Evolutionary conservation across 1,139 yeast species (phyloP), one percentile per base, ranked within the genome.

Genomic region (Debaryomyces nepalensis): DNA sequence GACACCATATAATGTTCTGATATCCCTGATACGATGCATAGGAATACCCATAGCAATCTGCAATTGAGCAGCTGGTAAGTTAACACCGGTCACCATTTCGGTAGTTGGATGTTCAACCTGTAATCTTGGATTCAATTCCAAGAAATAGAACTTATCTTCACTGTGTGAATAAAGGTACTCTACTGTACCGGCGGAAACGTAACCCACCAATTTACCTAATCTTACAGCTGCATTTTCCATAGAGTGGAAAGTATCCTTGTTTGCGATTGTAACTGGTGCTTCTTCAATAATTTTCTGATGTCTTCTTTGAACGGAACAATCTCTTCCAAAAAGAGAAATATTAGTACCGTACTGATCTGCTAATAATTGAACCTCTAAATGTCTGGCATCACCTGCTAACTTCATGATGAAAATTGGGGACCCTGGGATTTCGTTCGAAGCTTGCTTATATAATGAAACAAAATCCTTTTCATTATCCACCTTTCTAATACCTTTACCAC

Each of bases 21-120:
- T 93, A 62, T 93, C 99, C 59, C 87, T 81, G 55, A 93, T 87
- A 70, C 96, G 81, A 66, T 93, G 95, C 80, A 93, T 82, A 53
- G 99, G 98, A 48, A 93, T 82, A 79, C 99, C 99, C 99, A 93
- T 93, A 52, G 99, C 98, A 69, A 93, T 88, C 70, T 93, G 98
- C 53, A 93, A 81, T 73, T 93, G 99, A 39, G 99, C 97, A 47
- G 97, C 96, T 29, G 99, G 99, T 63, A 93, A 78, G 64, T 93
- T 93, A 42, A 93, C 98, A 52, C 99, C 99, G 20, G 96, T 86
- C 43, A 89, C 99, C 99, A 93, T 93, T 74, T 93, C 99, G 32
- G 99, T 93, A 40, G 99, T 93, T 58, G 99, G 99, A 77, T 93
- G 99, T 77, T 93, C 99, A 50, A 93, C 99, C 76, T 93, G 99